Base-by-base conservation (phyloP, 2,329 filamentous ascomycete species). In the Knoxdaviesia proteae region DNA sequence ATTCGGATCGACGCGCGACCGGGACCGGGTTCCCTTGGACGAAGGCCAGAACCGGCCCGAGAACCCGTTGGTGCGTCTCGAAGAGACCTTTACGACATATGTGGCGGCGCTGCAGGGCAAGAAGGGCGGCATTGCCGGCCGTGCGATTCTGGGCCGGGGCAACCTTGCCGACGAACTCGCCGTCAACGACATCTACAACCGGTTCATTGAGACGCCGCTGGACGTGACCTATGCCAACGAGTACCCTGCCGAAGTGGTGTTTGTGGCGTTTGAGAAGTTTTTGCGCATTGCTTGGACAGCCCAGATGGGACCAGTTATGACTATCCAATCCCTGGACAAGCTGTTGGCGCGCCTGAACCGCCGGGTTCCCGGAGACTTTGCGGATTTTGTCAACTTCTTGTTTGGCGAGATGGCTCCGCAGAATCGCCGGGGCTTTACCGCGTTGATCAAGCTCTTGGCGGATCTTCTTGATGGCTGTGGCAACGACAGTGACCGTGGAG, bases 261-360 rank as follows among this genome's bases (percentile, higher is more conserved):
- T 94, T 54, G 80, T 82, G 31, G 81, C 87, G 0, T 96, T 94
- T 55, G 87, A 94, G 56, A 94, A 92, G 47, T 96, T 94, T 51
- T 63, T 94, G 46, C 77, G 76, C 45, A 78, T 86, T 48, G 86
- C 83, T 8, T 96, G 88, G 88, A 77, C 72, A 46, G 81, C 88
- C 49, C 79, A 84, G 51, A 86, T 94, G 67, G 88, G 88, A 0
- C 75, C 83, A 3, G 74, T 96, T 44, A 75, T 96, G 56, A 75
- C 82, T 1, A 67, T 74, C 42, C 67, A 79, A 39, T 70, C 75
- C 5, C 65, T 94, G 35, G 72, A 80, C 44, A 74, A 75, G 2
- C 66, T 96, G n/a, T 86, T 92, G 50, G 68, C 71, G 45, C 67
- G 72, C 45, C 66, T 71, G 7, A 68, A 74, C 43, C 80, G 74